These are phyloP conservation scores for Acephala macrosclerotiorum DNA, from an alignment of 2,329 filamentous ascomycete species.

Conservation along the genomic window DNA sequence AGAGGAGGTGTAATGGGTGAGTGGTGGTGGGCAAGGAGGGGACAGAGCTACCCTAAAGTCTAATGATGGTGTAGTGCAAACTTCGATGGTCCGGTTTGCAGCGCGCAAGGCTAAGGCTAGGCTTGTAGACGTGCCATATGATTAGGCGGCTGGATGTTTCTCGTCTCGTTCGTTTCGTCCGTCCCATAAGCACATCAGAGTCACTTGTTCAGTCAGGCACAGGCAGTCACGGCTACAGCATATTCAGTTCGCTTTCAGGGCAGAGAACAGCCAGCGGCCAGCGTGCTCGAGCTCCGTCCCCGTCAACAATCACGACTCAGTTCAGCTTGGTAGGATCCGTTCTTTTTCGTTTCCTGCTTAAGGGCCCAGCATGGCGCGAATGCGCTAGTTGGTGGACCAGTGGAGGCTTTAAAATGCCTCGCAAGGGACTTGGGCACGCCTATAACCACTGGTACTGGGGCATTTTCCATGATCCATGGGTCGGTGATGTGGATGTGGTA, in stretches of 20 bases:
- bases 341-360: slow-evolving; percentile 13
- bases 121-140: slow-evolving; percentile 7
- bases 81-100: slow-evolving; percentile 17
- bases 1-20: slow-evolving; percentile 27
- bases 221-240: neutral
- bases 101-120: slow-evolving; percentile 22
- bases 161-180: slow-evolving; percentile 21
- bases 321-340: slow-evolving; percentile 11
- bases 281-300: neutral
- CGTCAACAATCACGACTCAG: neutral
- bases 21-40: slow-evolving; percentile 13
- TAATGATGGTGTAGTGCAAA: slow-evolving; percentile 13
- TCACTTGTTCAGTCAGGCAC: neutral
- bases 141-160: slow-evolving; percentile 17
- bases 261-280: neutral
- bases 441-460: slow-evolving; percentile 18
- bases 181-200: neutral
- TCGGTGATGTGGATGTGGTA: slow-evolving; percentile 8
- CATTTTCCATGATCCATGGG: neutral
- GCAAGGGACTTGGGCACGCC: slow-evolving; percentile 15
- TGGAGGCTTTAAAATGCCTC: slow-evolving; percentile 21
- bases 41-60: slow-evolving; percentile 9
- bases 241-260: neutral
- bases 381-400: slow-evolving; percentile 17
- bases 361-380: slow-evolving; percentile 14